These are phyloP conservation scores for Hirsutella minnesotensis DNA, from an alignment of 2,329 filamentous ascomycete species.

Conservation along the genomic window DNA sequence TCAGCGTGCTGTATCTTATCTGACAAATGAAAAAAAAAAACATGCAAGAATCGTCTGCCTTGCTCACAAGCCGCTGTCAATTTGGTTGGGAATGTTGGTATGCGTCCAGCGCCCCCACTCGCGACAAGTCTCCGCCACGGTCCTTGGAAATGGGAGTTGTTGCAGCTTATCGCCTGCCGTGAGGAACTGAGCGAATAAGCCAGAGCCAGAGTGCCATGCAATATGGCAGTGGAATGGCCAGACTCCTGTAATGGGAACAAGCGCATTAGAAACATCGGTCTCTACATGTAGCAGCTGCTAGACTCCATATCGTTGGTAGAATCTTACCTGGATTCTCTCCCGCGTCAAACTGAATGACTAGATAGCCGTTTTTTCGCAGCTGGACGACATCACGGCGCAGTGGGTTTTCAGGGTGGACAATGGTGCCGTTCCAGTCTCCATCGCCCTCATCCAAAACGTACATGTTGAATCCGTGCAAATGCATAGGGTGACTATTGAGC, in stretches of 20 bases:
- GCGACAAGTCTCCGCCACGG: conserved; percentile 37
- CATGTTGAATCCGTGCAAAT: conserved; percentile 63
- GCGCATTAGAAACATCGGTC: background rate
- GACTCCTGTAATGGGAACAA: conserved; percentile 20
- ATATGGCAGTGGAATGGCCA: conserved; percentile 46
- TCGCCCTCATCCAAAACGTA: conserved; percentile 46
- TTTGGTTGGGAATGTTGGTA: conserved; percentile 34
- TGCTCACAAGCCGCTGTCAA: conserved; percentile 38
- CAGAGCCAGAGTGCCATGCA: conserved; percentile 43
- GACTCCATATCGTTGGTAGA: background rate
- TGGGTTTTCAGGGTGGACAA: conserved; percentile 32
- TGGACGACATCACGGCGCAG: conserved; percentile 40
- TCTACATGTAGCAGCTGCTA: background rate
- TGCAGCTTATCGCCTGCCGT: conserved; percentile 27
- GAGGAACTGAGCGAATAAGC: conserved; percentile 40
- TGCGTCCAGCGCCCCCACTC: conserved; percentile 39
- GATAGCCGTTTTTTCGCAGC: conserved; percentile 29
- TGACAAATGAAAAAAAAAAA: no score
- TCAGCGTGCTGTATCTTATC: no score
- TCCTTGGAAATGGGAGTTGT: conserved; percentile 28
- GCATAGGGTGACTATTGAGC: conserved; percentile 48
- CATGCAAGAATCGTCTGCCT: no score
- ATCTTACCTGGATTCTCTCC: conserved; percentile 29
- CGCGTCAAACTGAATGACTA: conserved; percentile 40
- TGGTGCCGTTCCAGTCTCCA: conserved; percentile 31